These are phyloP conservation scores for Didymella sp. DNA, from an alignment of 2,329 filamentous ascomycete genomes.

Conservation along the genomic window DNA sequence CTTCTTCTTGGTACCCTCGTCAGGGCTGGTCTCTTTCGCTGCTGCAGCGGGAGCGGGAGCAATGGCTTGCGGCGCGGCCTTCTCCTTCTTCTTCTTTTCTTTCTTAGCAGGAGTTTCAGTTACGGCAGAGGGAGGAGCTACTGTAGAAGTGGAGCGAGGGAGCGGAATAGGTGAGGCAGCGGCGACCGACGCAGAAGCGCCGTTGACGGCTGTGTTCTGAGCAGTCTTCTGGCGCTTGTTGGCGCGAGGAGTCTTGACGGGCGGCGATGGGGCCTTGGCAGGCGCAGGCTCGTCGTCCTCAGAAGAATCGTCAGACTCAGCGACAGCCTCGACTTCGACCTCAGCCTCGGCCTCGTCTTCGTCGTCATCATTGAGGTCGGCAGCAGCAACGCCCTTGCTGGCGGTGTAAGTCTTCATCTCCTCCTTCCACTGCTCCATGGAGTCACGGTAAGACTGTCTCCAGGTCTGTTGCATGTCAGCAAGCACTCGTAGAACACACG, in stretches of 20 bases:
- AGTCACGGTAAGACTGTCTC: constrained; percentile 60
- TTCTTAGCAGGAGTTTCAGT: constrained; percentile 39
- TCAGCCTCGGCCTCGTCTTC: constrained; percentile 43
- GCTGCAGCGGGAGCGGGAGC: constrained; percentile 34
- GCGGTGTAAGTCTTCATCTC: constrained; percentile 65
- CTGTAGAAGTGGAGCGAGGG: constrained; percentile 25
- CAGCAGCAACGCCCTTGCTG: constrained; percentile 47
- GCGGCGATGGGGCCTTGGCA: constrained; percentile 46
- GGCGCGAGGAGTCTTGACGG: constrained; percentile 44
- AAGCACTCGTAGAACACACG: background rate
- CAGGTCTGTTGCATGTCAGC: constrained; percentile 36
- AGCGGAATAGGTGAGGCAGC: constrained; percentile 37
- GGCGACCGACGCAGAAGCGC: constrained; percentile 27
- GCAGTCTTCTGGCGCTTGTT: constrained; percentile 51
- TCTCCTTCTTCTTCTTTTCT: constrained; percentile 47
- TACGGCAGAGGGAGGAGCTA: constrained; percentile 21
- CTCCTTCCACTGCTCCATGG: constrained; percentile 62
- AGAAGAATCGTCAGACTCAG: constrained; percentile 53
- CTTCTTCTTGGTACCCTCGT: constrained; percentile 48
- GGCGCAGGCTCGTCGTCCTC: constrained; percentile 45
- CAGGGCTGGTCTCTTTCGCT: constrained; percentile 36
- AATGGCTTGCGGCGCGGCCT: constrained; percentile 34
- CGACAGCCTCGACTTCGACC: constrained; percentile 43
- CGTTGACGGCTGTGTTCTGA: constrained; percentile 32
- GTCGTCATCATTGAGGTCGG: constrained; percentile 54